These are phyloP conservation scores for Trametes meyenii DNA, from an alignment of 768 basidiomycete species.

Conservation along the genomic window DNA sequence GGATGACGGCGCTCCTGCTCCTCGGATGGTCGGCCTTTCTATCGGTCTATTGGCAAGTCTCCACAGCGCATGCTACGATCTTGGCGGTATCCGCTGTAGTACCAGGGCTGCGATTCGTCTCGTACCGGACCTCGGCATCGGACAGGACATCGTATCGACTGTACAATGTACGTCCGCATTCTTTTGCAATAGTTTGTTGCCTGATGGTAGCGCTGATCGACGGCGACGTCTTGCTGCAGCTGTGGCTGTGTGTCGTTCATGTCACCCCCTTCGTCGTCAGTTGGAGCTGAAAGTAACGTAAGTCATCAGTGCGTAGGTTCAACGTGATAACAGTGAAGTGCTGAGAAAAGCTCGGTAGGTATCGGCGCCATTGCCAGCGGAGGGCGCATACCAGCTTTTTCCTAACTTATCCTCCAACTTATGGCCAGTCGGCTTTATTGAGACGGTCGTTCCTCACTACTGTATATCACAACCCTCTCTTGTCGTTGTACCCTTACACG, in stretches of 20 bases:
- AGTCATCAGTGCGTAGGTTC: no score
- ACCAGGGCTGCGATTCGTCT: slow-evolving; percentile 4
- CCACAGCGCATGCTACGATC: neutral
- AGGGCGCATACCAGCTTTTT: no score
- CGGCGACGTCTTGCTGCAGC: neutral
- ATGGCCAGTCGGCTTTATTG: no score
- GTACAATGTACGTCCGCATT: slow-evolving; percentile 11
- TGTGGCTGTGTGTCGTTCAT: slow-evolving; percentile 18
- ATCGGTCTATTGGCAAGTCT: neutral
- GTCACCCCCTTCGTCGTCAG: slow-evolving; percentile 11
- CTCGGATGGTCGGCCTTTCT: slow-evolving; percentile 9
- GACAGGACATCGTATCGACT: slow-evolving; percentile 7
- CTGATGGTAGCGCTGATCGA: neutral
- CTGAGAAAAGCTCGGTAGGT: no score
- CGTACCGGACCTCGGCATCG: neutral
- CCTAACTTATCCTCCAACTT: no score
- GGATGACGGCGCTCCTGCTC: neutral
- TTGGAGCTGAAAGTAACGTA: no score
- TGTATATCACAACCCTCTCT: no score
- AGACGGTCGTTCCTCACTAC: no score
- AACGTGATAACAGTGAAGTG: no score
- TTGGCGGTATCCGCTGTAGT: neutral
- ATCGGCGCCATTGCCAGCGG: no score
- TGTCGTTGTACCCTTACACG: no score
- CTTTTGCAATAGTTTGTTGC: neutral